Evolutionary conservation across 306 rosid species (phyloP).

Genomic region (Gastrolobium bilobum): DNA sequence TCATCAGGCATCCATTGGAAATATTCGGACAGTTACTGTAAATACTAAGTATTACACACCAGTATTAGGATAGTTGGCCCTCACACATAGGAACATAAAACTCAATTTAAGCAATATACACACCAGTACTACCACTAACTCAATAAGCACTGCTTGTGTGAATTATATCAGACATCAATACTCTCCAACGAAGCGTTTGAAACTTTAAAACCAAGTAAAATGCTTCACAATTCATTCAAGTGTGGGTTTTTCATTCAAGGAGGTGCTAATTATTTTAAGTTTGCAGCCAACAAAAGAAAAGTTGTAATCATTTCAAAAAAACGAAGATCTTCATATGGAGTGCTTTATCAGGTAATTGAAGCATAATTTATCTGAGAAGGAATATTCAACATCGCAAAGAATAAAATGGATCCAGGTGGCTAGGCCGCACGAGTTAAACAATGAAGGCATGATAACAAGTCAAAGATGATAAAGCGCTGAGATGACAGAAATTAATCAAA

Average conservation of each 20-base stretch:
- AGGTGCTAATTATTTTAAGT: not conserved
- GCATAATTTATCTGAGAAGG: slow-evolving; percentile 16
- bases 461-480: slow-evolving; percentile 4
- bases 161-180: slow-evolving; percentile 5
- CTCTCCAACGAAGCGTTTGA: not conserved
- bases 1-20: not conserved
- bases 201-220: not conserved
- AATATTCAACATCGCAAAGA: not conserved
- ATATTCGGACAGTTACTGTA: not conserved
- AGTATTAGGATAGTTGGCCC: not conserved
- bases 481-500: not conserved
- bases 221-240: slow-evolving; percentile 20
- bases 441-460: slow-evolving; percentile 8
- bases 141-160: not conserved
- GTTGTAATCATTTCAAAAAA: slow-evolving; percentile 29
- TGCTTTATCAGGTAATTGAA: not conserved
- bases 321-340: not conserved
- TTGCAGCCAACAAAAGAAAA: not conserved
- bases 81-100: not conserved
- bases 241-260: not conserved
- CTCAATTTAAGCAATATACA: slow-evolving; percentile 22
- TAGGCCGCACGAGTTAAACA: not conserved
- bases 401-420: not conserved
- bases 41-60: not conserved
- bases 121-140: not conserved